These are phyloP conservation scores for Fonsecaea erecta DNA, from an alignment of 2,329 filamentous ascomycete genomes.

Conservation along the genomic window DNA sequence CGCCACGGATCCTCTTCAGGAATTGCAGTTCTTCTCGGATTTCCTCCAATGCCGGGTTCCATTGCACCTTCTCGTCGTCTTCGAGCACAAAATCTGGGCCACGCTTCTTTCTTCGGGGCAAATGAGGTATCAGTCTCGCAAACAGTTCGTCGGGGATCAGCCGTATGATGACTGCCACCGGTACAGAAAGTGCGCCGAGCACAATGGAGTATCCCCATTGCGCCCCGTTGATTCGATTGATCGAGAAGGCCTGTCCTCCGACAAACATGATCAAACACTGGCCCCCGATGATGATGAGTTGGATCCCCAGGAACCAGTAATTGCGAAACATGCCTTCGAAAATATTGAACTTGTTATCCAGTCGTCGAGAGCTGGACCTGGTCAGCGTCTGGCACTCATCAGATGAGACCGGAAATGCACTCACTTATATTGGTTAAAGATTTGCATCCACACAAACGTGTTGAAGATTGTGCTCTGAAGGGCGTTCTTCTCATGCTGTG, in stretches of 20 bases:
- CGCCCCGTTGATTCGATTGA: conserved; percentile 54
- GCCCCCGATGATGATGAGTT: conserved; percentile 61
- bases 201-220: conserved; percentile 63
- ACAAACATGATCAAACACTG: conserved; percentile 64
- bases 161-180: conserved; percentile 56
- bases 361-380: conserved; percentile 57
- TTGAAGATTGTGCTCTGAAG: conserved; percentile 70
- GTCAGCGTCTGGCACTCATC: conserved; percentile 5
- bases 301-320: conserved; percentile 63
- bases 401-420: conserved; percentile 11
- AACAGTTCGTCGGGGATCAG: conserved; percentile 59
- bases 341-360: conserved; percentile 67
- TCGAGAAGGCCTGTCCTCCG: conserved; percentile 60
- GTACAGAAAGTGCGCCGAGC: conserved; percentile 55
- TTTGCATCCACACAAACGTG: conserved; percentile 73
- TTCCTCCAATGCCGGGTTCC: conserved; percentile 66
- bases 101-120: conserved; percentile 32
- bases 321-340: conserved; percentile 63
- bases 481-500: conserved; percentile 47
- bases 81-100: conserved; percentile 42
- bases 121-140: conserved; percentile 46
- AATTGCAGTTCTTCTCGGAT: conserved; percentile 68
- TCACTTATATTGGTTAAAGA: conserved; percentile 70
- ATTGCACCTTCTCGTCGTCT: conserved; percentile 53
- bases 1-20: conserved; percentile 66